Percentiles rank a stretch among this genome's conserved stretches.
Conservation (phyloP, 2,329 filamentous ascomycete genomes). For the Diplodia intermedia region DNA sequence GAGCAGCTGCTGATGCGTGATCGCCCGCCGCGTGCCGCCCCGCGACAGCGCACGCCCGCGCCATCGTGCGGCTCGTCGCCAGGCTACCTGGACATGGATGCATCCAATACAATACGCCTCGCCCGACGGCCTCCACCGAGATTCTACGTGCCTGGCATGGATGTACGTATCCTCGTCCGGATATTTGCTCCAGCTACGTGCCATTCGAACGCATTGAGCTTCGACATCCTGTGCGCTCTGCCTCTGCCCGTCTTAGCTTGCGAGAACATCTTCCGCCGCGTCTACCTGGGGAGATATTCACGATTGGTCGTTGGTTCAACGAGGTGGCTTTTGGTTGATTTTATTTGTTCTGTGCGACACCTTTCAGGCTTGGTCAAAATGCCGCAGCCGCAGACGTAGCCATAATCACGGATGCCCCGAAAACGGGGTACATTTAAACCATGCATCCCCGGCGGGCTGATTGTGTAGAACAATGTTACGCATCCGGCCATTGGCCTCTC, state of each 20-base stretch:
- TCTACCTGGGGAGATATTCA: background rate
- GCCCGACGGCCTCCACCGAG: background rate
- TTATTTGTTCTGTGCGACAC: background rate
- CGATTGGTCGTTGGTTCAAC: background rate
- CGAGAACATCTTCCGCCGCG: background rate
- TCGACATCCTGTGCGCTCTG: too few relatives aligned
- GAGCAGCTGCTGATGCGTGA: constrained; percentile 13
- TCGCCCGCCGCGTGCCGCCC: constrained; percentile 15
- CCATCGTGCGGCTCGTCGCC: constrained; percentile 20
- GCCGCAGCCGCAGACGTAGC: too few relatives aligned
- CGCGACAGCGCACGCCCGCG: constrained; percentile 17
- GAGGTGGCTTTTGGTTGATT: background rate
- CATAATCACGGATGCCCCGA: too few relatives aligned
- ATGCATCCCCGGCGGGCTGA: too few relatives aligned
- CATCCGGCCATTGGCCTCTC: too few relatives aligned
- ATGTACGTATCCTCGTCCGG: too few relatives aligned
- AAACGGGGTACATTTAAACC: too few relatives aligned
- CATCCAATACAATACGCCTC: background rate
- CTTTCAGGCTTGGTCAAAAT: too few relatives aligned
- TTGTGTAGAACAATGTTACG: too few relatives aligned
- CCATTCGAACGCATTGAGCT: too few relatives aligned
- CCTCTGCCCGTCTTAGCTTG: background rate
- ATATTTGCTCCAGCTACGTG: background rate
- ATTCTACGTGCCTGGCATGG: too few relatives aligned
- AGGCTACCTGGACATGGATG: background rate